A percentile compares a stretch with the other conserved stretches of the same genome.
Conservation (phyloP, 441 rosid species). For the Gossypium davidsonii region DNA sequence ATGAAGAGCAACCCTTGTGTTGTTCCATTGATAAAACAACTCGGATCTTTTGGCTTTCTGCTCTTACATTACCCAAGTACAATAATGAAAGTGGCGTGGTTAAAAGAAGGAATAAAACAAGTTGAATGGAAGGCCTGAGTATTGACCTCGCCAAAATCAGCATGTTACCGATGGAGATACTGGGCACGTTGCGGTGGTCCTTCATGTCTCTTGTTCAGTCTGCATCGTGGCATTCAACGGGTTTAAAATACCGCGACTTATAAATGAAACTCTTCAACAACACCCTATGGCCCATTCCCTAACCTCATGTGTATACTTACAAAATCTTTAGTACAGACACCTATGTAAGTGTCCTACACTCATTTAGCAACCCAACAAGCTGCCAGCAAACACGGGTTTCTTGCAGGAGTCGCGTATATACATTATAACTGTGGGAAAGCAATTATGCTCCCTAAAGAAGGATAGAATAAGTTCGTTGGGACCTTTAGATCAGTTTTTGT, state of each 20-base stretch:
- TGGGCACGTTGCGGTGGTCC: not conserved
- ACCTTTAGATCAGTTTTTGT: not conserved
- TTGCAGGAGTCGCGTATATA: not conserved
- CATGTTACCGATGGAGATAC: not conserved
- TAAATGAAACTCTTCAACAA: not conserved
- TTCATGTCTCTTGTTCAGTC: not conserved
- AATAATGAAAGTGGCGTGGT: not conserved
- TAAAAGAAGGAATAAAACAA: not conserved
- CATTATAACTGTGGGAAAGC: not conserved
- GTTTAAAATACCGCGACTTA: not conserved
- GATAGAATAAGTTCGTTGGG: not conserved
- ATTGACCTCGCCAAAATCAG: not conserved
- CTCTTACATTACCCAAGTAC: not conserved
- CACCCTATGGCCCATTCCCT: conserved; percentile 10
- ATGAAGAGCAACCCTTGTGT: not conserved
- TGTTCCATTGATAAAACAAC: not conserved
- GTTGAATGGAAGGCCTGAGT: not conserved
- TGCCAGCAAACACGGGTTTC: not conserved
- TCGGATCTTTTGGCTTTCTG: not conserved
- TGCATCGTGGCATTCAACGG: not conserved
- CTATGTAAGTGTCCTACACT: conserved; percentile 4
- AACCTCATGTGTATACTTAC: not conserved
- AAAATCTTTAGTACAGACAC: not conserved
- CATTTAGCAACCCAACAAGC: not conserved
- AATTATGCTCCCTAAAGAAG: not conserved